Evolutionary conservation across 192 early-diverging fungal species (phyloP), one percentile per base, ranked within the genome.

Genomic region (Umbelopsis isabellina): DNA sequence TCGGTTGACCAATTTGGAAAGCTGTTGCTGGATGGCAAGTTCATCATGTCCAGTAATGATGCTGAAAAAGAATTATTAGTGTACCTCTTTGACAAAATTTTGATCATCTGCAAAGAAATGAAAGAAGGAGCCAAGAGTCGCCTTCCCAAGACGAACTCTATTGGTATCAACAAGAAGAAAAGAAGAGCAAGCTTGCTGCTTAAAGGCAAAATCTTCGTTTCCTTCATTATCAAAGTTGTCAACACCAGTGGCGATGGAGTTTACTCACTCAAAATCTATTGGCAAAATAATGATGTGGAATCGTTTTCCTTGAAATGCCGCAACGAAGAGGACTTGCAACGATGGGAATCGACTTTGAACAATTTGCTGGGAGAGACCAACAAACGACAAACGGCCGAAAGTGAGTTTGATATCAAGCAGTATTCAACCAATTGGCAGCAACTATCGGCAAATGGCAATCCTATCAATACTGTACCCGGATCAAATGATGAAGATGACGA

Each of bases 31-130:
- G 86, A 89, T 61, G 97, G 96, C 74, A 89, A 89, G 49, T 92
- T 98, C 72, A 79, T 87, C 51, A 94, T 97, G 88, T 84, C 87
- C 25, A 90, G 87, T 20, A 86, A 89, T 49, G 90, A 91, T 72
- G 78, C 86, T 9, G 92, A 94, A 65, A 85, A 88, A 65, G 91
- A 93, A 66, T 87, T 94, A 45, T 81, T 90, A 27, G 90, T 97
- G 2, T 99, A 92, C 78, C 81, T 99, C 58, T 99, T 99, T 84
- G 94, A 97, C 71, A 87, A 87, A 68, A 93, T 95, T 41, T 80
- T 99, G 4, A 84, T 99, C 35, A 95, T 92, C 76, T 97, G 94
- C 85, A 96, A 97, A 72, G 95, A 97, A 74, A 86, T 86, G 67
- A 84, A 84, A 44, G 82, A 84, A 27, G 52, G 50, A 3, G 50